These are phyloP conservation scores for Boletus semigastroideus DNA, from an alignment of 1,284 basidiomycete species.

Conservation along the genomic window DNA sequence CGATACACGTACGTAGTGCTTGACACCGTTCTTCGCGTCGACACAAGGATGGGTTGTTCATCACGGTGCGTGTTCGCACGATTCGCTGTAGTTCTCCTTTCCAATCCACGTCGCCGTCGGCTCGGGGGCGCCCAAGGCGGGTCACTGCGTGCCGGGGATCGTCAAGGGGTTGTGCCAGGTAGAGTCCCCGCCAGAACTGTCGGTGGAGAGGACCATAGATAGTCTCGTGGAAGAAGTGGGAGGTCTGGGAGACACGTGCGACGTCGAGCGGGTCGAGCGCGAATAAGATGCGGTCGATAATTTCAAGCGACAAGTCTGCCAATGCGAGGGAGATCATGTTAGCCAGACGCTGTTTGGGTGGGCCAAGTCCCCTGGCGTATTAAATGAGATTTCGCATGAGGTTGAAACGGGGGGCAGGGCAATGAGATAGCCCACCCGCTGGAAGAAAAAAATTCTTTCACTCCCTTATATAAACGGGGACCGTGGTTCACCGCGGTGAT, in stretches of 20 bases:
- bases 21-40: slow-evolving; percentile 41
- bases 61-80: slow-evolving; percentile 47
- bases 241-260: slow-evolving; percentile 49
- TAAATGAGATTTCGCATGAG: slow-evolving; percentile 4
- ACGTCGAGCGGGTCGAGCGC: slow-evolving; percentile 57
- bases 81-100: slow-evolving; percentile 49
- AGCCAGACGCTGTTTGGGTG: background rate
- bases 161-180: slow-evolving; percentile 57
- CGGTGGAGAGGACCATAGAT: slow-evolving; percentile 47
- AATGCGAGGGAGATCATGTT: slow-evolving; percentile 24
- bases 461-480: background rate
- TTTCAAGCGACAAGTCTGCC: slow-evolving; percentile 51
- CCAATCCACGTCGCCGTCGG: slow-evolving; percentile 47
- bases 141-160: slow-evolving; percentile 52
- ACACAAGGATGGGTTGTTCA: slow-evolving; percentile 35
- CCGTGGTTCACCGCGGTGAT: too few relatives aligned
- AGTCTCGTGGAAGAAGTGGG: slow-evolving; percentile 40
- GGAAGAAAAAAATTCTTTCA: slow-evolving; percentile 32
- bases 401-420: slow-evolving; percentile 22
- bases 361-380: background rate
- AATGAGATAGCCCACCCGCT: slow-evolving; percentile 14
- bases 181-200: slow-evolving; percentile 60
- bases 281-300: slow-evolving; percentile 54
- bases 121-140: slow-evolving; percentile 38
- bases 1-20: slow-evolving; percentile 48